Evolutionary conservation across 768 basidiomycete species (phyloP), one percentile per base, ranked within the genome.

Genomic region (Thelephora ganbajun): DNA sequence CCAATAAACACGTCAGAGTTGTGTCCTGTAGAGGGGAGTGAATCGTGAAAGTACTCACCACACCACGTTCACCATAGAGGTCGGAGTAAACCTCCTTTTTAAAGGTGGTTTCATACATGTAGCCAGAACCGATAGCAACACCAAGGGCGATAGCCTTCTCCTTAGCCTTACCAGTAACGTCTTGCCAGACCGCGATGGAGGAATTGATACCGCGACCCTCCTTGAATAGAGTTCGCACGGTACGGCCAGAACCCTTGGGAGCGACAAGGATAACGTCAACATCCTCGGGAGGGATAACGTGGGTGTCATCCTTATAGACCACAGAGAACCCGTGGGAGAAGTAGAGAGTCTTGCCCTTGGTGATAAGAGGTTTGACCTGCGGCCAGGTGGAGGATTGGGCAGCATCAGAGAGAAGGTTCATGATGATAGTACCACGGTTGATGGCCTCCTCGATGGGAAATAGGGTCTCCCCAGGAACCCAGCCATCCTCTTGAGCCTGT

Each of bases 311-410:
- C 75, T 93, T 90, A 80, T 83, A 99, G 47, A 99, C 91, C 54
- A 98, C 78, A 54, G 94, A 98, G 83, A 99, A 99, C 60, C 96
- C 96, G 66, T 99, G 96, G 5, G 94, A 91, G 75, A 99, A 99
- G 82, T 99, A 99, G 53, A 99, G 84, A n/a, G 96, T 99, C 77
- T 99, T 98, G 71, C 89, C 96, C 78, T 93, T 90, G 66, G 92
- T 98, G 73, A 98, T 93, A 60, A 97, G 80, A 48, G 96, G 94
- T 39, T 79, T 83, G 57, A 99, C 56, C 46, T 74, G 69, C 35
- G 83, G 72, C 96, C 96, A 99, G 26, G 93, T 97, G 65, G 85
- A 78, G 12, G 89, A 92, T 71, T 99, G 96, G n/a, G 94, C 96
- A 44, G 96, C 96, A 59, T 99, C 96, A 41, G 94, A 98, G 56